Conservation (phyloP, 2,329 filamentous ascomycete genomes). For the Fusarium chlamydosporum region DNA sequence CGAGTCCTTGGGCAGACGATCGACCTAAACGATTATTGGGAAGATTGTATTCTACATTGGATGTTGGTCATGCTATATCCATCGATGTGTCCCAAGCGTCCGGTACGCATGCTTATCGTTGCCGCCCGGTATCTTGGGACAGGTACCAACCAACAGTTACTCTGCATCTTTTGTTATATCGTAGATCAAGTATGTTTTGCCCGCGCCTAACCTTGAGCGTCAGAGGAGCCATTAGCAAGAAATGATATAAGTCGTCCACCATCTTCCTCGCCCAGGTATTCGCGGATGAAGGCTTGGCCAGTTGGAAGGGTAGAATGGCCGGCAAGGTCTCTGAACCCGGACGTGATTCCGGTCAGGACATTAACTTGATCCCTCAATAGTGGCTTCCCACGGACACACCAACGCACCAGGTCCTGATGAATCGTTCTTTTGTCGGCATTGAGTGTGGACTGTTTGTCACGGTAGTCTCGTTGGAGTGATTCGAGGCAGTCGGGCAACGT, state of each 20-base stretch:
- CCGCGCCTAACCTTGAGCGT: slow-evolving; percentile 4
- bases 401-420: slow-evolving; percentile 35
- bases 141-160: slow-evolving; percentile 20
- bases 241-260: slow-evolving; percentile 52
- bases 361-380: slow-evolving; percentile 49
- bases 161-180: slow-evolving; percentile 15
- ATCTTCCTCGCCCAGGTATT: slow-evolving; percentile 52
- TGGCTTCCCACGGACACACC: slow-evolving; percentile 50
- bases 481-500: slow-evolving; percentile 58
- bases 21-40: slow-evolving; percentile 20
- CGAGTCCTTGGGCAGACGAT: slow-evolving; percentile 30
- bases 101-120: slow-evolving; percentile 19
- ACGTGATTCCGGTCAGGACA: slow-evolving; percentile 51
- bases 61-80: slow-evolving; percentile 16
- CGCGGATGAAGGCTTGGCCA: slow-evolving; percentile 43
- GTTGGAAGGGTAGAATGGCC: slow-evolving; percentile 36
- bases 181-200: slow-evolving; percentile 5
- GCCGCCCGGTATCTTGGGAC: slow-evolving; percentile 9
- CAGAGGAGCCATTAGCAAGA: slow-evolving; percentile 46
- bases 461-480: slow-evolving; percentile 54
- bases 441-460: background rate
- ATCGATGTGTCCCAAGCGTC: background rate
- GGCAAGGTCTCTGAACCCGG: slow-evolving; percentile 49
- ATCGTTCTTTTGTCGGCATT: slow-evolving; percentile 3
- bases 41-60: slow-evolving; percentile 12